Conservation (phyloP, 2,329 filamentous ascomycete genomes). For the Colletotrichum horii region DNA sequence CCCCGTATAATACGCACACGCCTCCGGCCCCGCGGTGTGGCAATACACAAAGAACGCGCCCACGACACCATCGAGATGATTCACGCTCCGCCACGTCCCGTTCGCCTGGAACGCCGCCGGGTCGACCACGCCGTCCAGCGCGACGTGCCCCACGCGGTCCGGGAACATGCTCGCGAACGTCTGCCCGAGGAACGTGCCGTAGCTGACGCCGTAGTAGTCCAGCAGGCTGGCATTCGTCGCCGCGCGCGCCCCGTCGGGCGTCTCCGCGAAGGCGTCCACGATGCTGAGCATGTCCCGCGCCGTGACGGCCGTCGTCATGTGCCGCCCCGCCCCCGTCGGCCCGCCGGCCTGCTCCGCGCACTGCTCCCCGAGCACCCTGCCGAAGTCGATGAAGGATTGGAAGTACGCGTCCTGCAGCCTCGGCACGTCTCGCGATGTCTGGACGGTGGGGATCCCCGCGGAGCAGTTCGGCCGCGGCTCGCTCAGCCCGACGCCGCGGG, state of each 20-base stretch:
- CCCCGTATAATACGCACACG: slow-evolving; percentile 41
- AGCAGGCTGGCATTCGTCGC: slow-evolving; percentile 29
- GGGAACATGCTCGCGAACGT: slow-evolving; percentile 46
- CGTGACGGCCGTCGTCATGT: slow-evolving; percentile 41
- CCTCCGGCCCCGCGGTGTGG: slow-evolving; percentile 39
- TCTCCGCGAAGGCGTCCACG: slow-evolving; percentile 32
- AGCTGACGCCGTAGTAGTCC: slow-evolving; percentile 51
- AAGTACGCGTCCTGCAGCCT: neutral
- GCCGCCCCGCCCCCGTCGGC: slow-evolving; percentile 21
- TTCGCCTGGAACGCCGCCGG: slow-evolving; percentile 37
- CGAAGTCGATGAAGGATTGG: neutral
- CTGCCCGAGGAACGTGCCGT: slow-evolving; percentile 48
- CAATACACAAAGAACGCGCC: slow-evolving; percentile 49
- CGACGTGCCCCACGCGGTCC: slow-evolving; percentile 36
- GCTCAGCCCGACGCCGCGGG: slow-evolving; percentile 43
- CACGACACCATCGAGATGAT: slow-evolving; percentile 47
- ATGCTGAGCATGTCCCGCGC: slow-evolving; percentile 49
- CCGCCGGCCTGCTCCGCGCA: neutral
- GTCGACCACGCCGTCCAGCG: slow-evolving; percentile 52
- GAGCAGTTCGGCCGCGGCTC: slow-evolving; percentile 44
- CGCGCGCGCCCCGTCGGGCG: slow-evolving; percentile 5
- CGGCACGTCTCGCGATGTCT: neutral
- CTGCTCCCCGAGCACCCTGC: neutral
- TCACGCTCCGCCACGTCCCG: slow-evolving; percentile 42
- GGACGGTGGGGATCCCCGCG: neutral